A percentile compares a stretch with the other conserved stretches of the same genome.
phyloP scores from a whole-genome alignment of 2,329 filamentous ascomycete species.

The Pseudofabraea citricarpa region DNA sequence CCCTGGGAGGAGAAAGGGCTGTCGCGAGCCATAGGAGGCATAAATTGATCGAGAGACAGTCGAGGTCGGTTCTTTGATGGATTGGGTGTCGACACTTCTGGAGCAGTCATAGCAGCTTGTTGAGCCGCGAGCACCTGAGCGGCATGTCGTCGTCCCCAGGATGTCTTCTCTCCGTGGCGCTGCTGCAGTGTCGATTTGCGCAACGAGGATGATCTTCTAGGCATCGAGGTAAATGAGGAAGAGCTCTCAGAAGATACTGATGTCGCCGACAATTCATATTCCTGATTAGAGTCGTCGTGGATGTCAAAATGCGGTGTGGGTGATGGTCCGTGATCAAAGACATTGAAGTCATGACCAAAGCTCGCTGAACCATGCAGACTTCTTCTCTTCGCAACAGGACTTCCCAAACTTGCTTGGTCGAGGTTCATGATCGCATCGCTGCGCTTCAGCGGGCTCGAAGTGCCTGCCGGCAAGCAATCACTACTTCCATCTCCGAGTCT shows the following conservation, averaged over 20 bases:
- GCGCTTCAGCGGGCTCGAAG: conserved; percentile 83
- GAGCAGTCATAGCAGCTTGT: conserved; percentile 12
- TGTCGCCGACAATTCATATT: conserved; percentile 48
- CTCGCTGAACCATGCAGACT: conserved; percentile 75
- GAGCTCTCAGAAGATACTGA: conserved; percentile 19
- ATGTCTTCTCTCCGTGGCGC: conserved; percentile 65
- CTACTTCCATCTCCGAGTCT: conserved; percentile 43
- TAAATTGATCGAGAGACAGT: conserved; percentile 73
- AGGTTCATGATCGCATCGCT: conserved; percentile 87
- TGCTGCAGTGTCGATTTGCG: conserved; percentile 86
- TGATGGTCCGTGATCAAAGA: conserved; percentile 63
- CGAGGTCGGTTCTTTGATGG: conserved; percentile 61
- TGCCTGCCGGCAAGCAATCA: conserved; percentile 42
- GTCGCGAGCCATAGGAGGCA: conserved; percentile 61
- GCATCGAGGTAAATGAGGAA: conserved; percentile 44
- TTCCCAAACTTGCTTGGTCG: conserved; percentile 72
- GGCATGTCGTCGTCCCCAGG: conserved; percentile 54
- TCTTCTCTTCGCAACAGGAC: conserved; percentile 84
- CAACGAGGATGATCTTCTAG: conserved; percentile 70
- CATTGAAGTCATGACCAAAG: conserved; percentile 59
- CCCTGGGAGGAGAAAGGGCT: conserved; percentile 56
- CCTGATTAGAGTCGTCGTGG: conserved; percentile 43
- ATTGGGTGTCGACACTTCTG: conserved; percentile 51
- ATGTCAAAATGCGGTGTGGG: conserved; percentile 43
- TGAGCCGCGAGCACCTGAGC: conserved; percentile 37